Conservation (phyloP, 2,329 filamentous ascomycete species). For the Fusarium oxysporum region DNA sequence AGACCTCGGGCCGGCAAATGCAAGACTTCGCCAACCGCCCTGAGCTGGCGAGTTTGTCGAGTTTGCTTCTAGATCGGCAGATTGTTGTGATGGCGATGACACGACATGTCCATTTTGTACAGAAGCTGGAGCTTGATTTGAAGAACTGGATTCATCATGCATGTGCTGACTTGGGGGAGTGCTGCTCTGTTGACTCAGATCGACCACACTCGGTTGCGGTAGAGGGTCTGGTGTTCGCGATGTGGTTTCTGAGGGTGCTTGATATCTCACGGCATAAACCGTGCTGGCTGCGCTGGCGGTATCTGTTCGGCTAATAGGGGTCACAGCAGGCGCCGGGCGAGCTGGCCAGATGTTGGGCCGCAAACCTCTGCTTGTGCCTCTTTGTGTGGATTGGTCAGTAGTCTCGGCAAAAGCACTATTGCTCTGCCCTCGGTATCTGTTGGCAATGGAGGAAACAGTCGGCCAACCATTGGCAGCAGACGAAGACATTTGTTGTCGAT, state of each 20-base stretch:
- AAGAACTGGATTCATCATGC: slow-evolving; percentile 44
- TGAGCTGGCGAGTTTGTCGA: slow-evolving; percentile 38
- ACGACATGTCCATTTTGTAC: slow-evolving; percentile 40
- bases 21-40: slow-evolving; percentile 44
- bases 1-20: slow-evolving; percentile 30
- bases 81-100: slow-evolving; percentile 20
- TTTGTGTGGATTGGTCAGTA: slow-evolving; percentile 44
- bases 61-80: slow-evolving; percentile 47
- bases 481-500: slow-evolving; percentile 29
- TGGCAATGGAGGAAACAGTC: slow-evolving; percentile 43
- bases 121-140: slow-evolving; percentile 34
- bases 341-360: slow-evolving; percentile 67
- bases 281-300: slow-evolving; percentile 73
- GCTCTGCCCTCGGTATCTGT: slow-evolving; percentile 42
- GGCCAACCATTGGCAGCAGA: slow-evolving; percentile 45
- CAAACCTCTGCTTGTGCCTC: slow-evolving; percentile 52
- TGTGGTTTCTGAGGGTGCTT: slow-evolving; percentile 65
- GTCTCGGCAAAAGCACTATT: slow-evolving; percentile 33
- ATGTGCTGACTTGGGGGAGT: slow-evolving; percentile 41
- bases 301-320: slow-evolving; percentile 70
- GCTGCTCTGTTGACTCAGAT: slow-evolving; percentile 53
- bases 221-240: slow-evolving; percentile 59
- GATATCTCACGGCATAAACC: slow-evolving; percentile 72
- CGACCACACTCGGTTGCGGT: slow-evolving; percentile 45
- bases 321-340: slow-evolving; percentile 65